These are phyloP conservation scores for Babesia microti DNA, from an alignment of 169 alveolate genomes.

Conservation along the genomic window DNA sequence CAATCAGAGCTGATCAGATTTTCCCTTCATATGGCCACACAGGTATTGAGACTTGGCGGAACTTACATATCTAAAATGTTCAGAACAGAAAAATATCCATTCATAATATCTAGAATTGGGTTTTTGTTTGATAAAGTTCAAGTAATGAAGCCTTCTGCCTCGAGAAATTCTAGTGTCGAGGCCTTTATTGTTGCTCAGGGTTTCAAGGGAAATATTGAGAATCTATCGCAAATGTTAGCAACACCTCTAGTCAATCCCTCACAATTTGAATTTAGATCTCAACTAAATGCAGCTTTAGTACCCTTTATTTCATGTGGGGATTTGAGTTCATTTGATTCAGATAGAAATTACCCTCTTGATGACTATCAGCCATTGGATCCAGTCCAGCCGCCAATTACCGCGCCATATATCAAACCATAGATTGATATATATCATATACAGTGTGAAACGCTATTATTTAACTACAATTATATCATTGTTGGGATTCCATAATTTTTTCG, in stretches of 20 bases:
- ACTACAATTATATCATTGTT: too few species aligned
- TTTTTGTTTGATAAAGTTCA: constrained; percentile 63
- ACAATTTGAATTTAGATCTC: constrained; percentile 2
- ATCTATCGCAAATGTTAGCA: constrained; percentile 32
- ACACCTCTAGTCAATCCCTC: constrained; percentile 10
- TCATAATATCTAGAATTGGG: constrained; percentile 53
- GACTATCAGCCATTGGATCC: too few species aligned
- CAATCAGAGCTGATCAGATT: constrained; percentile 88
- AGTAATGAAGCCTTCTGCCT: constrained; percentile 76
- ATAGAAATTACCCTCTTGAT: too few species aligned
- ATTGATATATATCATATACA: too few species aligned
- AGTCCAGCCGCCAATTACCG: too few species aligned
- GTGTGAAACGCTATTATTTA: too few species aligned
- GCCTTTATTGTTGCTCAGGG: constrained; percentile 74
- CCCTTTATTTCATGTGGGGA: constrained; percentile 28
- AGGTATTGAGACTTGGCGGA: constrained; percentile 84
- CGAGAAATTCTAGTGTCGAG: constrained; percentile 74
- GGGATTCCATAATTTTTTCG: too few species aligned
- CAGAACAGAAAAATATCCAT: constrained; percentile 82
- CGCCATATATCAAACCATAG: too few species aligned
- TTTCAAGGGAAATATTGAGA: too few species aligned
- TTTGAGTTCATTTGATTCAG: constrained; percentile 17
- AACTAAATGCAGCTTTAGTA: constrained; percentile 8
- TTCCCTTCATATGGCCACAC: constrained; percentile 78
- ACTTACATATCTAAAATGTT: constrained; percentile 90